Conservation (phyloP, 805 yeast genomes). For the Schizosaccharomyces japonicus region DNA sequence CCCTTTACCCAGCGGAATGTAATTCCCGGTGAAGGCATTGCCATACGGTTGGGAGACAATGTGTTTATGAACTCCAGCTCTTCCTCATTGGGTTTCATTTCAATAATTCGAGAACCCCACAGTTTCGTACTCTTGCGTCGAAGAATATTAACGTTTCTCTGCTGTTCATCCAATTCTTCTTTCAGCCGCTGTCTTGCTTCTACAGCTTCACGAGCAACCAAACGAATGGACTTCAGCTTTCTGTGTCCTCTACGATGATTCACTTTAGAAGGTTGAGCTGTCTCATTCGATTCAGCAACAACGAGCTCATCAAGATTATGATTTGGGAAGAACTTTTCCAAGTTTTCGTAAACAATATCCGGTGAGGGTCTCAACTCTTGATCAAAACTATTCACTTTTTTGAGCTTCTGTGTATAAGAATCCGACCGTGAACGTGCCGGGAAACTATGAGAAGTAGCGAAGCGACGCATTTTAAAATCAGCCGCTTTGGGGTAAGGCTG, state of each 20-base stretch:
- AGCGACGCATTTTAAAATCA: neutral
- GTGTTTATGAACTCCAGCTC: slow-evolving; percentile 21
- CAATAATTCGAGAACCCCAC: slow-evolving; percentile 92
- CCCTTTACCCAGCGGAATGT: slow-evolving; percentile 89
- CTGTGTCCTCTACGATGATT: neutral
- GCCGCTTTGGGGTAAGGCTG: neutral
- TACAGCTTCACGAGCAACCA: slow-evolving; percentile 78
- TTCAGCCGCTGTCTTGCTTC: slow-evolving; percentile 28
- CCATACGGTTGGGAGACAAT: neutral
- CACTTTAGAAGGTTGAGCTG: neutral
- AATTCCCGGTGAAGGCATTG: neutral
- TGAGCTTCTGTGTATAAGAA: neutral
- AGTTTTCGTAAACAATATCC: slow-evolving; percentile 73
- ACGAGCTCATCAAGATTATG: slow-evolving; percentile 83
- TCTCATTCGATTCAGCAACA: slow-evolving; percentile 27
- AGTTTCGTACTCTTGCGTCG: slow-evolving; percentile 70
- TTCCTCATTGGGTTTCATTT: slow-evolving; percentile 41
- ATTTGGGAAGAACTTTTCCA: slow-evolving; percentile 78
- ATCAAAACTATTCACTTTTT: slow-evolving; percentile 5
- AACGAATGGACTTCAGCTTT: slow-evolving; percentile 75
- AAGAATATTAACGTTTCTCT: slow-evolving; percentile 18
- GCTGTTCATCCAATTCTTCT: slow-evolving; percentile 3
- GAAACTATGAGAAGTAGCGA: neutral
- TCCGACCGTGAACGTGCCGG: neutral
- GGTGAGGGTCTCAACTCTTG: slow-evolving; percentile 85